Percentiles rank a stretch among this genome's conserved stretches.
phyloP scores from a whole-genome alignment of 208 protist species.

The Trypanosoma grayi region DNA sequence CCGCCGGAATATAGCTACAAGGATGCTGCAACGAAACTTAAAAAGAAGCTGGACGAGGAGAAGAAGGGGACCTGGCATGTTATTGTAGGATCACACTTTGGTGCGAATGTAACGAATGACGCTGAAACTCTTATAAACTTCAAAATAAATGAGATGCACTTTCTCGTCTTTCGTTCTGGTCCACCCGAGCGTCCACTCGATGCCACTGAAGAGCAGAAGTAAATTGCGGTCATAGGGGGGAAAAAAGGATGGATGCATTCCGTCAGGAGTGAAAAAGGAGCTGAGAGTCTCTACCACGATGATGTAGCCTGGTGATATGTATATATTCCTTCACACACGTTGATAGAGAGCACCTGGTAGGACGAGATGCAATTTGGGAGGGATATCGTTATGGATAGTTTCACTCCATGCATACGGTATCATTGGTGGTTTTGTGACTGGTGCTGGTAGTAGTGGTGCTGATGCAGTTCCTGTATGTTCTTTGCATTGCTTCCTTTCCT shows the following conservation, averaged over 20 bases:
- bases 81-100: slow-evolving; percentile 84
- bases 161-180: slow-evolving; percentile 74
- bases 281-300: neutral
- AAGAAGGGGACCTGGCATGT: slow-evolving; percentile 82
- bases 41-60: slow-evolving; percentile 60
- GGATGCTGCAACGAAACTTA: slow-evolving; percentile 64
- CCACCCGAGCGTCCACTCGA: slow-evolving; percentile 62
- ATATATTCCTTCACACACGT: neutral
- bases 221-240: neutral
- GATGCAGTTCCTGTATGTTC: neutral
- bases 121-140: slow-evolving; percentile 81
- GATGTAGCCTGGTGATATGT: neutral
- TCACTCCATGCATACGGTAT: too few relatives aligned
- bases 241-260: neutral
- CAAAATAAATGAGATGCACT: slow-evolving; percentile 70
- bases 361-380: too few relatives aligned
- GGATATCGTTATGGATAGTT: too few relatives aligned
- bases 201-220: slow-evolving; percentile 4
- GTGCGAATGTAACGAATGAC: slow-evolving; percentile 85
- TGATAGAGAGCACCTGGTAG: neutral
- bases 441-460: neutral
- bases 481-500: slow-evolving; percentile 23
- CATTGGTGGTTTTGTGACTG: too few relatives aligned
- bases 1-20: slow-evolving; percentile 57
- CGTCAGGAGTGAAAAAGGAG: neutral